phyloP scores from a whole-genome alignment of 176 grass and related monocot genomes.

The Avena eriantha region DNA sequence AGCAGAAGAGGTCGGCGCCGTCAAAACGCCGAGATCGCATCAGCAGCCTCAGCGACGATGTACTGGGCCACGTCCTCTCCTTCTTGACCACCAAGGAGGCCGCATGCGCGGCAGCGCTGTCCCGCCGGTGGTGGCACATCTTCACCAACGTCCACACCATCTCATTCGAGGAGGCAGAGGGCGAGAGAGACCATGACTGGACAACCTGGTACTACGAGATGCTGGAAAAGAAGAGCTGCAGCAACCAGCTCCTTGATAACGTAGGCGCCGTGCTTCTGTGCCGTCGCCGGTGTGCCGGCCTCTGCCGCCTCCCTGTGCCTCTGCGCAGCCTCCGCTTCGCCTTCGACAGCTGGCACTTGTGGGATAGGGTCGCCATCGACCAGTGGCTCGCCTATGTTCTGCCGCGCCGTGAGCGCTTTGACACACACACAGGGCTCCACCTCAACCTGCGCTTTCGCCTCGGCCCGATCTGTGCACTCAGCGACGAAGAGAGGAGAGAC shows the following conservation, averaged over 20 bases:
- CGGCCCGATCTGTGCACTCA: not conserved
- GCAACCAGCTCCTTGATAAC: not conserved
- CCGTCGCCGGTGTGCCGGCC: not conserved
- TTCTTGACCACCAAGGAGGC: constrained; percentile 19
- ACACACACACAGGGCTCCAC: not conserved
- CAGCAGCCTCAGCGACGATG: not conserved
- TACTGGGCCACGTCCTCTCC: not conserved
- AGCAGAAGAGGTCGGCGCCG: not conserved
- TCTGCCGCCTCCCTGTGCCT: not conserved
- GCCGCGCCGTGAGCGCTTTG: not conserved
- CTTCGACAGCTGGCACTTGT: not conserved
- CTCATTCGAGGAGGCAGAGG: not conserved
- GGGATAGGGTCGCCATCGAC: not conserved
- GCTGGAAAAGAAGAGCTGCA: not conserved
- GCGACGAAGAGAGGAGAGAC: not conserved
- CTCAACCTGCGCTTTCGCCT: not conserved
- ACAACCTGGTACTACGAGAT: no score
- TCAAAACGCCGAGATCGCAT: not conserved
- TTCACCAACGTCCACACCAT: constrained; percentile 13
- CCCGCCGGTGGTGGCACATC: not conserved
- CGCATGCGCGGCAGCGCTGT: not conserved
- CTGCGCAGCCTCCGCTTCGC: not conserved
- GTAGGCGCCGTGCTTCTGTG: not conserved
- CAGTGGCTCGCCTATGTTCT: not conserved
- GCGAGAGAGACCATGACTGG: not conserved